Evolutionary conservation across 345 rosid genomes (phyloP), one percentile per base, ranked within the genome.

Genomic region (Eucalyptus regnans): DNA sequence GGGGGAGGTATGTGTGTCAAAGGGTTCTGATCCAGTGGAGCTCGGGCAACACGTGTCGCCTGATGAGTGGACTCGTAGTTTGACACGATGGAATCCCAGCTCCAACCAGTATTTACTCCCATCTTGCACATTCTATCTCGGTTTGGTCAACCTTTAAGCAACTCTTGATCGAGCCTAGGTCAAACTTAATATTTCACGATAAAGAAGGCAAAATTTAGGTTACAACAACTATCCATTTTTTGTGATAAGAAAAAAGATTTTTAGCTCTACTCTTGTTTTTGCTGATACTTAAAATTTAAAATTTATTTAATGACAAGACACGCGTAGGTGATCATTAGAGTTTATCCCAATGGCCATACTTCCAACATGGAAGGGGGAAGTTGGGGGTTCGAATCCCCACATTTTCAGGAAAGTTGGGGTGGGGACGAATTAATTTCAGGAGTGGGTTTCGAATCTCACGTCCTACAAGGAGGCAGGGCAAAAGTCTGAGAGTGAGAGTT

Each of bases 41-140:
- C 4, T 0, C 18, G 0, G 23, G 23, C 4, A 0, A 52, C 58
- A 7, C 4, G 2, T 52, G 58, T 52, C 4, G 4, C 23, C 56
- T 0, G 1, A 52, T 52, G 10, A 18, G 58, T 52, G 23, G 23
- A 52, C 4, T 4, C 1, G 0, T 52, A 7, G 10, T 3, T 52
- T 52, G 23, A 52, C 58, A 52, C 10, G 58, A 52, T 52, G 4
- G 41, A 52, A 18, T 52, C 23, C 56, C 0, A 52, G 0, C 56
- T 52, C 56, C 23, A 18, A 52, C 9, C 2, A 7, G 0, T 18
- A 52, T 52, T 52, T 52, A 7, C 23, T 1, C 9, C 56, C 22
- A 18, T 52, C 56, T 18, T 18, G 56, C 56, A 52, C 66, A 13
- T 9, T 18, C 22, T 18, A 52, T 18, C 23, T 13, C 6, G 9